phyloP scores from a whole-genome alignment of 257 asterid species.

The Solanum piurae region DNA sequence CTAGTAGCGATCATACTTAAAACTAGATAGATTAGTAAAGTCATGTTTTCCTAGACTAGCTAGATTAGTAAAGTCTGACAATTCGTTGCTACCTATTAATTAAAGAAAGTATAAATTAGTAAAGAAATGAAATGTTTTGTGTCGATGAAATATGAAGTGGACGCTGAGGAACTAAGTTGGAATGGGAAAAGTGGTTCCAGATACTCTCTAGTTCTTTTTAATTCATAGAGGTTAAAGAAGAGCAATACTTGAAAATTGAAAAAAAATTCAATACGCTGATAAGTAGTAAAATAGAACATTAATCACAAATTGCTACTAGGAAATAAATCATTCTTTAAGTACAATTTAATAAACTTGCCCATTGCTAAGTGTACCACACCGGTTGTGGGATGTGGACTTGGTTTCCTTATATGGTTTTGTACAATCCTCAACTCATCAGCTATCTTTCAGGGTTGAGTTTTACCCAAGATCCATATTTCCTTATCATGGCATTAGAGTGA shows the following conservation, averaged over 20 bases:
- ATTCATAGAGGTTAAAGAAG: background rate
- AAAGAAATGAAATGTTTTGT: background rate
- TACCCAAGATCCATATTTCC: background rate
- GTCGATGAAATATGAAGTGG: background rate
- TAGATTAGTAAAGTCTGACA: conserved; percentile 14
- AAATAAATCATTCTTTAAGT: background rate
- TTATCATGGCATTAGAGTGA: background rate
- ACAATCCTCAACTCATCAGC: background rate
- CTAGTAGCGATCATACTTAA: background rate
- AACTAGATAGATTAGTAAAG: background rate
- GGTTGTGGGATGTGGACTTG: background rate
- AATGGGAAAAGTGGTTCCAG: background rate
- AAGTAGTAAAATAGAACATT: background rate
- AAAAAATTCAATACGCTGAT: background rate
- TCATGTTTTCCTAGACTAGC: no score
- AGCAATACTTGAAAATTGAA: background rate
- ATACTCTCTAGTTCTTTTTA: background rate
- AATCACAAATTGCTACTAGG: background rate
- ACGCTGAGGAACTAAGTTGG: background rate
- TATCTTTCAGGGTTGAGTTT: background rate
- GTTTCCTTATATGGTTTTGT: background rate
- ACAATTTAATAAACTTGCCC: background rate
- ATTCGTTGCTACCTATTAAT: conserved; percentile 33
- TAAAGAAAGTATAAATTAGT: background rate
- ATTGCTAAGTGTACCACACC: background rate